These are phyloP conservation scores for Rhododendron williamsianum DNA, from an alignment of 148 eudicot genomes.

Conservation along the genomic window DNA sequence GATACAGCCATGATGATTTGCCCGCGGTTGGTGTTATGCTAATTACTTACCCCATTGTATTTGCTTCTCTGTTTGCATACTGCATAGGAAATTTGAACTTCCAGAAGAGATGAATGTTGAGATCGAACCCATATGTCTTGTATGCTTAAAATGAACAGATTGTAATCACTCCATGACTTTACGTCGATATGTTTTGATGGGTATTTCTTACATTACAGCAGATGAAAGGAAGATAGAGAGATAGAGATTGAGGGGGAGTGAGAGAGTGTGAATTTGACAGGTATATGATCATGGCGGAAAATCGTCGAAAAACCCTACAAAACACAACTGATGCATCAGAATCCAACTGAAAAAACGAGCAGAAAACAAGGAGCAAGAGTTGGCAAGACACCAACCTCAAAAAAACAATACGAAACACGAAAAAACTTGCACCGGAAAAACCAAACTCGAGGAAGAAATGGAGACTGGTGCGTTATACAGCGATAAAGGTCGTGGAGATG, in stretches of 20 bases:
- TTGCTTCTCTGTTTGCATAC: constrained; percentile 57
- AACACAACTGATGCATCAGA: neutral
- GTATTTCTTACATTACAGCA: neutral
- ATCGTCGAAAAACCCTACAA: neutral
- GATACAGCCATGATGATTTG: constrained; percentile 40
- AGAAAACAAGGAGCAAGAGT: neutral
- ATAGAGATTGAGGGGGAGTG: neutral
- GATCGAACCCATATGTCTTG: neutral
- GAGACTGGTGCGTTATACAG: no score
- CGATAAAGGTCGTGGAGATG: no score
- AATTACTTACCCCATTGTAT: constrained; percentile 41
- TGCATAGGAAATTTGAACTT: constrained; percentile 61
- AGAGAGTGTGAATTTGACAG: neutral
- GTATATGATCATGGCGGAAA: neutral
- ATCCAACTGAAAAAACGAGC: neutral
- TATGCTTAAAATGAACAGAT: neutral
- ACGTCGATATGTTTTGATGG: neutral
- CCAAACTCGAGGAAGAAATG: no score
- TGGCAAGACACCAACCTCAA: neutral
- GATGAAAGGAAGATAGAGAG: neutral
- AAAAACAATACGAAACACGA: no score
- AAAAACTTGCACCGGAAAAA: no score
- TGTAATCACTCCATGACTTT: neutral
- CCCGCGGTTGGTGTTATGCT: constrained; percentile 49
- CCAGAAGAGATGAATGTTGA: constrained; percentile 52